phyloP scores from a whole-genome alignment of 164 flowering plant genomes.

The Vitis riparia region DNA sequence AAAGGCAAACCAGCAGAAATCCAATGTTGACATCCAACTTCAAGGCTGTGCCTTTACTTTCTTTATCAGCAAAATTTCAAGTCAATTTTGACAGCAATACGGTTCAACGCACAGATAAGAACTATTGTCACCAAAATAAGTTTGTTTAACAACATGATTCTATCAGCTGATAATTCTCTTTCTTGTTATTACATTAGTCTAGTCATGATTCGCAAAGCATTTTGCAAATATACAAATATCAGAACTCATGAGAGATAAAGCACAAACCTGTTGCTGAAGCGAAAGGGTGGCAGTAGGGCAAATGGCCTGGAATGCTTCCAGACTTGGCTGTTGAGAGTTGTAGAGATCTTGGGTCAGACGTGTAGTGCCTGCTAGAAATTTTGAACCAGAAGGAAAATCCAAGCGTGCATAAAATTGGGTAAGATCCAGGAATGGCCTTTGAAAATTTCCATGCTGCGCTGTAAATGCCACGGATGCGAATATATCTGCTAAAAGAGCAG shows the following conservation, averaged over 20 bases:
- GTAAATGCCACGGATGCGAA: slow-evolving; percentile 70
- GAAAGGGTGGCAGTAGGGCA: slow-evolving; percentile 66
- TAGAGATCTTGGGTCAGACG: slow-evolving; percentile 47
- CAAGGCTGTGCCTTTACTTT: too few species aligned
- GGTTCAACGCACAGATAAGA: not conserved
- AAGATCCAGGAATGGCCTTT: slow-evolving; percentile 74
- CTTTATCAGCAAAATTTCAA: not conserved
- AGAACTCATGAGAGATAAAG: not conserved
- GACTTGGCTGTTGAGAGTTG: slow-evolving; percentile 42
- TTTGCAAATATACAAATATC: too few species aligned
- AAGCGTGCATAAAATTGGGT: slow-evolving; percentile 61
- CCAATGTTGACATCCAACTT: too few species aligned
- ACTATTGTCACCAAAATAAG: not conserved
- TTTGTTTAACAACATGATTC: not conserved
- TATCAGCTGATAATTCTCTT: too few species aligned
- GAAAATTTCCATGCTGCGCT: slow-evolving; percentile 90
- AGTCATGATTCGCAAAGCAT: not conserved
- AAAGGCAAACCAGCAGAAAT: too few species aligned
- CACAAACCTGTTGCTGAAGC: slow-evolving; percentile 87
- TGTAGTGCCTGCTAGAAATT: slow-evolving; percentile 55
- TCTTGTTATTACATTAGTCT: too few species aligned
- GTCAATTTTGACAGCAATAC: not conserved
- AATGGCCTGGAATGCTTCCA: slow-evolving; percentile 50
- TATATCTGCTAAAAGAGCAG: slow-evolving; percentile 58
- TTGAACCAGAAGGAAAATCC: slow-evolving; percentile 74